Percentiles rank a stretch among this genome's conserved stretches.
phyloP scores from a whole-genome alignment of 192 early-diverging fungal species.

The Mortierella antarctica region DNA sequence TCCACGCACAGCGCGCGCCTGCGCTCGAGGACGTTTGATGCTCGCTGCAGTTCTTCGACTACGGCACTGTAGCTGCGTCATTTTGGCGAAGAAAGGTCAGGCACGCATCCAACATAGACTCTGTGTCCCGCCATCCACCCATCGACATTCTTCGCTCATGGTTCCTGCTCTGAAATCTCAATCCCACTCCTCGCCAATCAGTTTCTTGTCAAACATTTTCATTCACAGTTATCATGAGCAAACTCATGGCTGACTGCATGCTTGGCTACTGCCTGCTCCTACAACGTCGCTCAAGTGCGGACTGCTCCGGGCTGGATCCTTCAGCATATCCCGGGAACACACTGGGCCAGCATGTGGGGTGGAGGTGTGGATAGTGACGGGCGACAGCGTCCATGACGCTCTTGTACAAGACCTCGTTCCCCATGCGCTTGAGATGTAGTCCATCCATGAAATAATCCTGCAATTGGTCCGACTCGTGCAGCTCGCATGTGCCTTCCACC shows the following conservation, averaged over 20 bases:
- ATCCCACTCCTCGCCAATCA: too few relatives aligned
- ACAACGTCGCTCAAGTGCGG: conserved; percentile 26
- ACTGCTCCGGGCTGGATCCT: conserved; percentile 31
- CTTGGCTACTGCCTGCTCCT: background rate
- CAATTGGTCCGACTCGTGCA: conserved; percentile 27
- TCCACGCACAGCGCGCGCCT: too few relatives aligned
- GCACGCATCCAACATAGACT: background rate
- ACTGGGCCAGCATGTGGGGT: conserved; percentile 39
- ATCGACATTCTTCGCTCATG: background rate
- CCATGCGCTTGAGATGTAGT: conserved; percentile 64
- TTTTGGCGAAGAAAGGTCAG: too few relatives aligned
- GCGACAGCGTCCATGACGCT: conserved; percentile 38
- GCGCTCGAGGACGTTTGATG: too few relatives aligned
- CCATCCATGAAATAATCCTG: conserved; percentile 66
- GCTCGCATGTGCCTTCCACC: conserved; percentile 8
- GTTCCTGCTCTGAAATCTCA: background rate
- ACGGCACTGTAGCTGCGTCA: too few relatives aligned
- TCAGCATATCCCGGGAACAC: conserved; percentile 39
- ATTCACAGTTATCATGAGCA: too few relatives aligned
- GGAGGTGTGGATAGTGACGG: conserved; percentile 31
- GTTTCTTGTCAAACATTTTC: too few relatives aligned
- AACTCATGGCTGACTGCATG: too few relatives aligned
- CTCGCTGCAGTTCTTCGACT: too few relatives aligned
- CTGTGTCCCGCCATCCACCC: background rate
- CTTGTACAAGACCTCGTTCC: conserved; percentile 61